Percentiles rank a stretch among this genome's conserved stretches.
phyloP scores from a whole-genome alignment of 2,329 filamentous ascomycete genomes.

The Trichoderma lentiforme region DNA sequence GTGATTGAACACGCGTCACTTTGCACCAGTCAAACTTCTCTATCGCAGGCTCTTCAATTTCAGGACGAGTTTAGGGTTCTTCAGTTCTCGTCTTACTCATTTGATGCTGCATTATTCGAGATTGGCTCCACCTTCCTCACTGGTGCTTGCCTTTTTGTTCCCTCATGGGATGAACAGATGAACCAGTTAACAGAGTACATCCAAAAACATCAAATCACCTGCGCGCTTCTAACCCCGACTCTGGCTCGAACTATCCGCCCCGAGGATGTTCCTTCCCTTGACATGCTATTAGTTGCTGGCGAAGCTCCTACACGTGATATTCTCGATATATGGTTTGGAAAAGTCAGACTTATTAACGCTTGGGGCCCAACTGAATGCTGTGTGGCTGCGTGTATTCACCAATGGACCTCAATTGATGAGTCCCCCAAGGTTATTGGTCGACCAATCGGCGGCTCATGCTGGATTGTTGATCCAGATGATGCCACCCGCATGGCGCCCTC shows the following conservation, averaged over 20 bases:
- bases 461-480: slow-evolving; percentile 4
- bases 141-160: slow-evolving; percentile 12
- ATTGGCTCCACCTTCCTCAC: background rate
- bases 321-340: slow-evolving; percentile 11
- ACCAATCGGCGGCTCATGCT: slow-evolving; percentile 7
- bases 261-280: slow-evolving; percentile 40
- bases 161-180: slow-evolving; percentile 8
- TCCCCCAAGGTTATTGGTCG: background rate
- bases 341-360: background rate
- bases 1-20: slow-evolving; percentile 31
- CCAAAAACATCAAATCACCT: background rate
- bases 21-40: slow-evolving; percentile 2
- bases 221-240: background rate
- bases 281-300: slow-evolving; percentile 40
- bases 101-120: slow-evolving; percentile 1
- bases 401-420: background rate
- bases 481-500: background rate
- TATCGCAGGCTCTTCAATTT: background rate
- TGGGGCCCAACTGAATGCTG: slow-evolving; percentile 16
- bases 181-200: slow-evolving; percentile 2
- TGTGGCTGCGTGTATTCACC: background rate
- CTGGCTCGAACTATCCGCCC: slow-evolving; percentile 35
- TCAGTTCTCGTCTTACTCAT: slow-evolving; percentile 11
- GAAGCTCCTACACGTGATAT: slow-evolving; percentile 6
- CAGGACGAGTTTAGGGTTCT: background rate